Evolutionary conservation across 2,329 filamentous ascomycete species (phyloP).

Genomic region (Aspergillus uvarum): DNA sequence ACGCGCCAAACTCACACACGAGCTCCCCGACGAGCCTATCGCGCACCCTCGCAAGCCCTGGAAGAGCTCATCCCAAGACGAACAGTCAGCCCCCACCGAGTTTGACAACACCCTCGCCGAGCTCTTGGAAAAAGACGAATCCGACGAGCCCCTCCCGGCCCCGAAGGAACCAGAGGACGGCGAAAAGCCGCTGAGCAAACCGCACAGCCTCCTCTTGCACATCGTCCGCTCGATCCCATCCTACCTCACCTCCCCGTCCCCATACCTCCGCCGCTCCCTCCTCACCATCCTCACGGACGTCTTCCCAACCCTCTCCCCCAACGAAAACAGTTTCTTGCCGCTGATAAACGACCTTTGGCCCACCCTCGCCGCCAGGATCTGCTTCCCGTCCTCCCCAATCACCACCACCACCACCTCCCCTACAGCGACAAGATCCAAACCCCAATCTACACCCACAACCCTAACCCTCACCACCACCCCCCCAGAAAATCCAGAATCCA

Average conservation of each 20-base stretch:
- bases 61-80: slow-evolving; percentile 26
- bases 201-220: slow-evolving; percentile 75
- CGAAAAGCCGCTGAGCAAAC: slow-evolving; percentile 67
- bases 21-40: slow-evolving; percentile 23
- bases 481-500: slow-evolving; percentile 19
- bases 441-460: slow-evolving; percentile 38
- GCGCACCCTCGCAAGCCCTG: slow-evolving; percentile 37
- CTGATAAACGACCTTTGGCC: slow-evolving; percentile 91
- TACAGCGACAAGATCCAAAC: slow-evolving; percentile 49
- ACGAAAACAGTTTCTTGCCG: slow-evolving; percentile 83
- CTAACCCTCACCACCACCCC: slow-evolving; percentile 17
- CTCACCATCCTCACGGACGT: slow-evolving; percentile 74
- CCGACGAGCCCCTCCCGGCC: slow-evolving; percentile 35
- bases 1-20: slow-evolving; percentile 23
- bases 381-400: slow-evolving; percentile 41
- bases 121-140: slow-evolving; percentile 35
- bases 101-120: slow-evolving; percentile 35
- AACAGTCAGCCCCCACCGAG: slow-evolving; percentile 20
- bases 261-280: slow-evolving; percentile 73
- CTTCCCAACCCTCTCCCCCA: slow-evolving; percentile 66
- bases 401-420: not conserved
- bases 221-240: slow-evolving; percentile 84
- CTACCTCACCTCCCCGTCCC: slow-evolving; percentile 82
- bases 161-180: slow-evolving; percentile 52
- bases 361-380: slow-evolving; percentile 55